These are phyloP conservation scores for Botrytis pseudocinerea DNA, from an alignment of 2,329 filamentous ascomycete genomes.

Conservation along the genomic window DNA sequence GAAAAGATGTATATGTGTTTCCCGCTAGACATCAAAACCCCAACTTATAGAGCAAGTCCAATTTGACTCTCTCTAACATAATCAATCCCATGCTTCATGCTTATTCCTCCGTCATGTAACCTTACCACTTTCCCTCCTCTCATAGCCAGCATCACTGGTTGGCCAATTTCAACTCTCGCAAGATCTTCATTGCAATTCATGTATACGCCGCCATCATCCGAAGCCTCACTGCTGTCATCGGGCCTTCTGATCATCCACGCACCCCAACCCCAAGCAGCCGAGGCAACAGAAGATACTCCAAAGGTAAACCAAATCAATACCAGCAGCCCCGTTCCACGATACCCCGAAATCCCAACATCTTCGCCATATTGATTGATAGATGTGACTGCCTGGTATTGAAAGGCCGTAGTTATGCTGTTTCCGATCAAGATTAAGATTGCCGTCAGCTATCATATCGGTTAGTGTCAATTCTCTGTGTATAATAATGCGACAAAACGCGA, in stretches of 20 bases:
- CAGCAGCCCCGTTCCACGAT: neutral
- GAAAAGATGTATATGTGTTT: neutral
- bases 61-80: neutral
- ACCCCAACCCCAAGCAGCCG: neutral
- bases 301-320: conserved; percentile 11
- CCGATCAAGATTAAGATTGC: neutral
- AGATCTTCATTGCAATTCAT: neutral
- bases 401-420: neutral
- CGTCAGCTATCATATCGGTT: neutral
- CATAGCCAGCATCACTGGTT: neutral
- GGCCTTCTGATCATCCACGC: neutral
- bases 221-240: neutral
- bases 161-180: rapidly evolving
- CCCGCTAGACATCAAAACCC: too few species aligned
- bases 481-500: neutral
- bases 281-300: conserved; percentile 4
- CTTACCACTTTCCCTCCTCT: neutral
- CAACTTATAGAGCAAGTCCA: neutral
- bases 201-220: neutral
- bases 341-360: neutral
- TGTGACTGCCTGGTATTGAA: neutral
- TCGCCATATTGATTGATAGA: neutral
- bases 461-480: neutral
- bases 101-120: too few species aligned
- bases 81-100: neutral